Conservation (phyloP, 345 rosid species). For the Arabidopsis arenosa region DNA sequence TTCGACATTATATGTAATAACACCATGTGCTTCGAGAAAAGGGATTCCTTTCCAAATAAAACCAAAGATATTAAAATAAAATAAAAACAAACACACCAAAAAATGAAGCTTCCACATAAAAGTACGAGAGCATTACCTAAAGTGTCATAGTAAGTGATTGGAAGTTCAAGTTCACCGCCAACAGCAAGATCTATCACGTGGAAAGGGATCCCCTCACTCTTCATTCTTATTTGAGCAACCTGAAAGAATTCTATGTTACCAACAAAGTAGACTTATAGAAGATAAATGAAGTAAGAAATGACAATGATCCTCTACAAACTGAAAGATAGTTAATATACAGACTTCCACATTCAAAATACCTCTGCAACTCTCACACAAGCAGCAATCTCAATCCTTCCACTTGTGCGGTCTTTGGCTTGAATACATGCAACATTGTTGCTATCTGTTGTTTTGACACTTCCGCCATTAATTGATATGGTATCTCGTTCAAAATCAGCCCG, state of each 20-base stretch:
- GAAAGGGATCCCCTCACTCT: slow-evolving; percentile 52
- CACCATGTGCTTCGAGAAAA: slow-evolving; percentile 78
- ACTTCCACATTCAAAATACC: slow-evolving; percentile 51
- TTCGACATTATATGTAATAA: slow-evolving; percentile 55
- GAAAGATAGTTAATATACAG: background rate
- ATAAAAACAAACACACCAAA: slow-evolving; percentile 14
- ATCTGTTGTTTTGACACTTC: slow-evolving; percentile 69
- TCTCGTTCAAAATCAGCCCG: slow-evolving; percentile 54
- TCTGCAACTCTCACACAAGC: slow-evolving; percentile 89
- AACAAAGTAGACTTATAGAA: slow-evolving; percentile 6
- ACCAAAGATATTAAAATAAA: background rate
- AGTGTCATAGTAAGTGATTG: slow-evolving; percentile 69
- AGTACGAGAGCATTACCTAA: slow-evolving; percentile 54
- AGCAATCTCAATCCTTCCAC: slow-evolving; percentile 85
- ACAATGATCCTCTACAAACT: background rate
- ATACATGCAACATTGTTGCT: slow-evolving; percentile 81
- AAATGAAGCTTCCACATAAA: slow-evolving; percentile 27
- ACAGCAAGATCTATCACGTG: slow-evolving; percentile 68
- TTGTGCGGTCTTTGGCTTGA: slow-evolving; percentile 82
- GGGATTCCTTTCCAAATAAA: slow-evolving; percentile 63
- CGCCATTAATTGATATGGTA: slow-evolving; percentile 64
- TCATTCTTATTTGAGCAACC: slow-evolving; percentile 87
- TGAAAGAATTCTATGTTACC: slow-evolving; percentile 45
- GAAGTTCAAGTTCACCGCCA: slow-evolving; percentile 77
- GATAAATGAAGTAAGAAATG: slow-evolving; percentile 18